A percentile compares a stretch with the other conserved stretches of the same genome.
phyloP scores from a whole-genome alignment of 768 basidiomycete genomes.

The Polyporus arcularius region DNA sequence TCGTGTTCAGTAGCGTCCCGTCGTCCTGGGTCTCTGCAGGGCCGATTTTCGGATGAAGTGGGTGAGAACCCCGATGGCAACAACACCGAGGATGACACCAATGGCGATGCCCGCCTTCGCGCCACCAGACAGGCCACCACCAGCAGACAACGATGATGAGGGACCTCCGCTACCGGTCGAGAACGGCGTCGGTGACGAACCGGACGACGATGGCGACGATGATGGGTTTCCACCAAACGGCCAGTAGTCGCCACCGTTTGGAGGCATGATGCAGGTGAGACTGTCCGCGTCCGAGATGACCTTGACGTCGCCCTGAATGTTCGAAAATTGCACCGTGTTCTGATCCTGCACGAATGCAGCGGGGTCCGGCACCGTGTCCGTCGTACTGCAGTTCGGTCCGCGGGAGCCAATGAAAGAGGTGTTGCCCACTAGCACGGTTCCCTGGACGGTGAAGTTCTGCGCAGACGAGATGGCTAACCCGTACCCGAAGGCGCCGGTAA shows the following conservation, averaged over 20 bases:
- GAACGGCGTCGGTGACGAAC: conserved; percentile 18
- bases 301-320: conserved; percentile 55
- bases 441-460: conserved; percentile 63
- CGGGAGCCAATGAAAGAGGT: conserved; percentile 73
- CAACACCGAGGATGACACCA: conserved; percentile 50
- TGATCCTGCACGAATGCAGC: conserved; percentile 60
- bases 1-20: neutral
- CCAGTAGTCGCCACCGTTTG: conserved; percentile 70
- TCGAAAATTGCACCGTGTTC: conserved; percentile 41
- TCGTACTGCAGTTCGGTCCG: conserved; percentile 62
- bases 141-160: conserved; percentile 1
- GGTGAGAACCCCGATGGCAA: conserved; percentile 39
- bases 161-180: conserved; percentile 22
- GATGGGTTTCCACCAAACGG: conserved; percentile 60
- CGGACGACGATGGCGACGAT: neutral
- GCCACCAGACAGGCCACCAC: conserved; percentile 34
- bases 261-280: conserved; percentile 69
- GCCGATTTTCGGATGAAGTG: conserved; percentile 55
- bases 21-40: conserved; percentile 30
- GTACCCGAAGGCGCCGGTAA: conserved; percentile 73
- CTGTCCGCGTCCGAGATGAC: conserved; percentile 53
- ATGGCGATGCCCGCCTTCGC: conserved; percentile 50
- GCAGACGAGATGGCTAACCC: conserved; percentile 69
- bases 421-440: conserved; percentile 64
- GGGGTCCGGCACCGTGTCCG: conserved; percentile 51